Conservation (phyloP, 768 basidiomycete species). For the Naganishia kalamii region DNA sequence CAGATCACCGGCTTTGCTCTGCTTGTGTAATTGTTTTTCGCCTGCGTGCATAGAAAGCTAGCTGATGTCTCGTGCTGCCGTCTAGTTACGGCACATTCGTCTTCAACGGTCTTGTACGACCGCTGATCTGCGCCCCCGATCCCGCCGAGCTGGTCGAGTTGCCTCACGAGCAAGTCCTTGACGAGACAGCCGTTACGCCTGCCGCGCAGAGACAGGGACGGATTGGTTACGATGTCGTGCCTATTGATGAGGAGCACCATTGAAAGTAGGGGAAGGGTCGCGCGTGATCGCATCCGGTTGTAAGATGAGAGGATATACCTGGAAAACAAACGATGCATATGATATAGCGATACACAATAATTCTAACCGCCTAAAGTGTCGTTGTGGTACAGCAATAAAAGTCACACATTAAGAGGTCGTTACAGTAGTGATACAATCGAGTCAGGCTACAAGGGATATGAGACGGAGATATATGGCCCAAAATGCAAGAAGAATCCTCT, state of each 20-base stretch:
- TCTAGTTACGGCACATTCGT: constrained; percentile 85
- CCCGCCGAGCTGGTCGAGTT: constrained; percentile 49
- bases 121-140: constrained; percentile 57
- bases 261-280: neutral
- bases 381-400: constrained; percentile 1
- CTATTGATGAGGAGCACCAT: constrained; percentile 22
- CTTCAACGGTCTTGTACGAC: constrained; percentile 77
- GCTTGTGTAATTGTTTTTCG: constrained; percentile 65
- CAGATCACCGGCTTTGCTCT: constrained; percentile 80
- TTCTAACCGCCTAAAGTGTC: neutral
- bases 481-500: neutral
- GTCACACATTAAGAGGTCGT: constrained; percentile 12
- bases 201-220: constrained; percentile 62
- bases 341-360: neutral
- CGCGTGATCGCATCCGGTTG: neutral
- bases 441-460: neutral
- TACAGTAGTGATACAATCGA: constrained; percentile 7
- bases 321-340: neutral
- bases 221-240: constrained; percentile 73
- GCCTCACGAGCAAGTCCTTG: constrained; percentile 62
- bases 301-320: neutral
- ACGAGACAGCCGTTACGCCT: constrained; percentile 77
- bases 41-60: constrained; percentile 19
- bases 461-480: too few relatives aligned
- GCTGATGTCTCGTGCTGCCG: constrained; percentile 3